Conservation (phyloP, 176 grass and related monocot genomes). For the Zea luxurians region DNA sequence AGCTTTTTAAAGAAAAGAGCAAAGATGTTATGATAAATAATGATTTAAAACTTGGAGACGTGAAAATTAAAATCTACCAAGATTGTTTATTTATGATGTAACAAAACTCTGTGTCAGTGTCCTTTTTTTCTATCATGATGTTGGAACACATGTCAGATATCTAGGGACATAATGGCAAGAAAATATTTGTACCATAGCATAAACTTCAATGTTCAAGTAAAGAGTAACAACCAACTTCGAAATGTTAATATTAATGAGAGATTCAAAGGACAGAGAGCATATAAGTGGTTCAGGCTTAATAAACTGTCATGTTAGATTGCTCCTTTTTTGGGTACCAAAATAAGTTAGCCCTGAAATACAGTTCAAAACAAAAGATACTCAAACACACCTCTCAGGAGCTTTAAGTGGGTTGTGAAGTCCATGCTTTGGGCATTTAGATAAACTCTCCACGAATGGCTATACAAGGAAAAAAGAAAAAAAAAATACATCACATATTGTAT, state of each 20-base stretch:
- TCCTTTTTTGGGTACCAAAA: neutral
- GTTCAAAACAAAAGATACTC: constrained; percentile 18
- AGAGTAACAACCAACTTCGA: constrained; percentile 6
- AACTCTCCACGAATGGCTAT: constrained; percentile 83
- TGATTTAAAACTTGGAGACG: neutral
- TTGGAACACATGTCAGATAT: neutral
- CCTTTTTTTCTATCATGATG: neutral
- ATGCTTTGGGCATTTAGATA: constrained; percentile 86
- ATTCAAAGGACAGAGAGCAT: neutral
- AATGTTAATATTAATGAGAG: neutral
- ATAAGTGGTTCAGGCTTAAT: neutral
- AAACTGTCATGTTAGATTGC: neutral
- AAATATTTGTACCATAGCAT: neutral
- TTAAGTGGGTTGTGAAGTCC: constrained; percentile 94
- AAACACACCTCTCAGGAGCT: constrained; percentile 76
- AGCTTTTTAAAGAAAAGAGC: constrained; percentile 15
- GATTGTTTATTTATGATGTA: neutral
- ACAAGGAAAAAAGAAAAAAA: neutral
- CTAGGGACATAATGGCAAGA: neutral
- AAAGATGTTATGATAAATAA: neutral
- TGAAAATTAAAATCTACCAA: constrained; percentile 5
- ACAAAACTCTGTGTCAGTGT: neutral
- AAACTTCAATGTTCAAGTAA: constrained; percentile 7
- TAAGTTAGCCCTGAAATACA: neutral
- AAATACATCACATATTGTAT: neutral